phyloP scores from a whole-genome alignment of 768 basidiomycete genomes.

The Suillus subluteus region DNA sequence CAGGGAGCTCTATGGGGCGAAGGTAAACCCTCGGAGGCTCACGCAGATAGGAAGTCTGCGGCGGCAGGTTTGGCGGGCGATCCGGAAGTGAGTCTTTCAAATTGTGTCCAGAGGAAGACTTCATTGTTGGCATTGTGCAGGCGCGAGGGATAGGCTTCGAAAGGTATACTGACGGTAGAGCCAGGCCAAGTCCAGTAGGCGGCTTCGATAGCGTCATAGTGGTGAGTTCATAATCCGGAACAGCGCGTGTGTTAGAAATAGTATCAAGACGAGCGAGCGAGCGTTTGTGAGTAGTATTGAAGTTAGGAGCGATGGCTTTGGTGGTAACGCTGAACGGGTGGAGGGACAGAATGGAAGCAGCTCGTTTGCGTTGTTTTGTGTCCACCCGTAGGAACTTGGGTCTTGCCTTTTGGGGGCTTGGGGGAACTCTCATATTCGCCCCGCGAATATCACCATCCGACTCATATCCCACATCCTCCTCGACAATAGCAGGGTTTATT shows the following conservation, averaged over 20 bases:
- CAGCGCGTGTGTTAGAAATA: background rate
- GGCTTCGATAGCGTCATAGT: constrained; percentile 11
- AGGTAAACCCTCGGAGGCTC: constrained; percentile 1
- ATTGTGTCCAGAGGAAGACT: background rate
- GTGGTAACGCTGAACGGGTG: background rate
- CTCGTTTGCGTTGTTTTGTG: constrained; percentile 29
- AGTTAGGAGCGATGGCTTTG: background rate
- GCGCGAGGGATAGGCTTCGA: constrained; percentile 16
- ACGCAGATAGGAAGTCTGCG: background rate
- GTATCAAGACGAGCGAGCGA: background rate
- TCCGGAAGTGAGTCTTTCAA: constrained; percentile 12
- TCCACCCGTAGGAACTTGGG: constrained; percentile 27
- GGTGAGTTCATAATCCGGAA: constrained; percentile 17
- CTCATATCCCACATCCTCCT: constrained; percentile 31
- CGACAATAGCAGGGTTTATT: background rate
- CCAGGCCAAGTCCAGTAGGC: constrained; percentile 29
- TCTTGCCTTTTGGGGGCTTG: constrained; percentile 1
- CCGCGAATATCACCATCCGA: constrained; percentile 23
- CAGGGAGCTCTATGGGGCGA: constrained; percentile 1
- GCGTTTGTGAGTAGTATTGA: constrained; percentile 3
- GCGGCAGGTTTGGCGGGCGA: background rate
- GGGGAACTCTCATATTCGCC: background rate
- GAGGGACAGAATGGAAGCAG: constrained; percentile 28
- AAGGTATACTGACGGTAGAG: constrained; percentile 29
- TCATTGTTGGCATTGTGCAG: constrained; percentile 22